Evolutionary conservation across 345 rosid species (phyloP), one percentile per base, ranked within the genome.

Genomic region (Trapa bicornis): DNA sequence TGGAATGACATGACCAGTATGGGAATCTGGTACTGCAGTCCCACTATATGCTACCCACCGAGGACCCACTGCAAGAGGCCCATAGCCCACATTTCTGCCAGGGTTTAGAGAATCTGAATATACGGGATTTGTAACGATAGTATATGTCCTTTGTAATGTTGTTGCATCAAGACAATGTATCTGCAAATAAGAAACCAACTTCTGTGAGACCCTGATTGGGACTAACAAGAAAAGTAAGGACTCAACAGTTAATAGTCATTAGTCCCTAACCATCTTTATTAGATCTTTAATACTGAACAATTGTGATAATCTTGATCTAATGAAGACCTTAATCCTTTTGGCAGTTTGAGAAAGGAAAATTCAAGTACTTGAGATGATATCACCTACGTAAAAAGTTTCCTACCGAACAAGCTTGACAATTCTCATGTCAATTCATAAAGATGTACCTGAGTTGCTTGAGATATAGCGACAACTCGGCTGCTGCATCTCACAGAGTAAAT

Each of bases 31-130:
- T 70, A 86, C 85, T 38, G 89, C 87, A 76, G 76, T 86, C 71
- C 92, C 97, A 63, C 95, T 88, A 58, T 90, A 94, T 60, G 99
- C 97, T 78, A 94, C 77, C 99, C 97, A 94, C 72, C 99, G 80
- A 50, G 92, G 86, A 70, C 96, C 97, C 75, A 94, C 95, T 0
- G 96, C 99, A 70, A 94, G 87, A 67, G 99, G 97, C 37, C 99
- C 97, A 70, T 81, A 87, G 68, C 97, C 99, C 73, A 81, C 72
- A 70, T 38, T 10, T 15, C 89, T 87, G 67, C 86, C 94, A 63
- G 82, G 65, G 69, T 75, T 80, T 74, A 82, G 78, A 65, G 65
- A 68, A 50, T 85, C 79, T 52, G 65, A 48, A 33, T 69, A 66
- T 38, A 94, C 80, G 58, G 88, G 82, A 73, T 94, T 87, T 73